phyloP scores from a whole-genome alignment of 352 stramenopile species.

The Globisporangium polare region DNA sequence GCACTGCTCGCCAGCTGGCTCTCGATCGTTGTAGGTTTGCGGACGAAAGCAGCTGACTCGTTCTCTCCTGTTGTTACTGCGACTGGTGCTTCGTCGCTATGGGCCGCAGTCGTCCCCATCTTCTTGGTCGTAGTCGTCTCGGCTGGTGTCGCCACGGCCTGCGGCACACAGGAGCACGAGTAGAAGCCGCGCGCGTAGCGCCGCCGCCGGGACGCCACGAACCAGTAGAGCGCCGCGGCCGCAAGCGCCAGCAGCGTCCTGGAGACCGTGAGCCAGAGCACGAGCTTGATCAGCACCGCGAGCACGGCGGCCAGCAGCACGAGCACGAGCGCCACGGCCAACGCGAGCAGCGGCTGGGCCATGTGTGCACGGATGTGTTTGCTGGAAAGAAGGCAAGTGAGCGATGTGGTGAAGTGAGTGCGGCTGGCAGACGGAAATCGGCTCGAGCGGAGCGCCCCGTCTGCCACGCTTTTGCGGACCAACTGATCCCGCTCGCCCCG shows the following conservation, averaged over 20 bases:
- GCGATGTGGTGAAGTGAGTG: background rate
- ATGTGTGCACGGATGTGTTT: slow-evolving; percentile 7
- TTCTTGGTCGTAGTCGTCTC: background rate
- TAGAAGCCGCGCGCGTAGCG: slow-evolving; percentile 44
- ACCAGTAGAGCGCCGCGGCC: slow-evolving; percentile 15
- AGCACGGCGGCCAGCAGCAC: slow-evolving; percentile 18
- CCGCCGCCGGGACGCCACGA: slow-evolving; percentile 20
- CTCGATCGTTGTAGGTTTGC: background rate
- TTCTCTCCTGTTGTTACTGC: background rate
- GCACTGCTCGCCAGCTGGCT: background rate
- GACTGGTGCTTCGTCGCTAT: background rate
- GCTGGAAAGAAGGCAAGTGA: slow-evolving; percentile 3
- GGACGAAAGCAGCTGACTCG: background rate
- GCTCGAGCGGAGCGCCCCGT: background rate
- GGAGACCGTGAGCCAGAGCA: slow-evolving; percentile 24
- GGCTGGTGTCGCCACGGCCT: background rate
- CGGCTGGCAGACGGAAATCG: background rate
- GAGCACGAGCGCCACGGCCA: slow-evolving; percentile 19
- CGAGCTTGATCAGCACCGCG: slow-evolving; percentile 27
- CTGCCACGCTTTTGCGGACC: background rate
- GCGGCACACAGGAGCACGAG: slow-evolving; percentile 32
- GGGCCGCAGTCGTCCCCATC: background rate
- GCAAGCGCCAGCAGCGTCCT: slow-evolving; percentile 19
- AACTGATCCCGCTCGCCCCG: background rate
- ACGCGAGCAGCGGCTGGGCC: slow-evolving; percentile 23